Conservation (phyloP, 805 yeast species). For the Cyberlindnera mrakii region DNA sequence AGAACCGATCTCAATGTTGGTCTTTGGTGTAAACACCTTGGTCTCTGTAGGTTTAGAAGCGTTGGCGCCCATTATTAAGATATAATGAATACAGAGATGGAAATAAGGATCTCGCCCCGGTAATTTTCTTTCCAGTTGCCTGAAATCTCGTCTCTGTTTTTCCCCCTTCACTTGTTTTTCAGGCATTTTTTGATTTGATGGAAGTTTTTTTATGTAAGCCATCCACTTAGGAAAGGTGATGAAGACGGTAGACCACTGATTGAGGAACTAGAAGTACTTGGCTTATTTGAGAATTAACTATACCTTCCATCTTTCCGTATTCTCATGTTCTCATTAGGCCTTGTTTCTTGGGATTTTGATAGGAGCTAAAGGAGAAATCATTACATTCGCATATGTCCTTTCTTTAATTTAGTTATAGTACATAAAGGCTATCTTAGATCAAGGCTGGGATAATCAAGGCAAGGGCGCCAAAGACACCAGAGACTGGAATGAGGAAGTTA, state of each 20-base stretch:
- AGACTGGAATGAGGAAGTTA: slow-evolving; percentile 14
- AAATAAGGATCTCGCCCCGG: neutral
- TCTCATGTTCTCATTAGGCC: no score
- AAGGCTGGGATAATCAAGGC: slow-evolving; percentile 18
- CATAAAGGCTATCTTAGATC: slow-evolving; percentile 6
- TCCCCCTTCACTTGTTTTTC: no score
- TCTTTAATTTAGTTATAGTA: neutral
- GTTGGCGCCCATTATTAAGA: slow-evolving; percentile 46
- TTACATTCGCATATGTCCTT: neutral
- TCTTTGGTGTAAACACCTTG: slow-evolving; percentile 58
- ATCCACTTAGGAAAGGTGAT: no score
- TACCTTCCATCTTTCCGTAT: neutral
- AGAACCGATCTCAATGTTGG: slow-evolving; percentile 65
- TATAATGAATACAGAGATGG: neutral
- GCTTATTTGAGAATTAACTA: no score
- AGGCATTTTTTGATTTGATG: no score
- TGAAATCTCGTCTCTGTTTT: no score
- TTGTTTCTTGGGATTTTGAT: no score
- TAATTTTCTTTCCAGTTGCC: no score
- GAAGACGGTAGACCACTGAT: no score
- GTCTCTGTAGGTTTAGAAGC: slow-evolving; percentile 56
- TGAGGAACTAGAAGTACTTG: no score
- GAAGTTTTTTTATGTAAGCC: no score
- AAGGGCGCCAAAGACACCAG: slow-evolving; percentile 18
- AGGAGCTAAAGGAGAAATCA: neutral